Conservation (phyloP, 208 protist genomes). For the Strigomonas culicis region DNA sequence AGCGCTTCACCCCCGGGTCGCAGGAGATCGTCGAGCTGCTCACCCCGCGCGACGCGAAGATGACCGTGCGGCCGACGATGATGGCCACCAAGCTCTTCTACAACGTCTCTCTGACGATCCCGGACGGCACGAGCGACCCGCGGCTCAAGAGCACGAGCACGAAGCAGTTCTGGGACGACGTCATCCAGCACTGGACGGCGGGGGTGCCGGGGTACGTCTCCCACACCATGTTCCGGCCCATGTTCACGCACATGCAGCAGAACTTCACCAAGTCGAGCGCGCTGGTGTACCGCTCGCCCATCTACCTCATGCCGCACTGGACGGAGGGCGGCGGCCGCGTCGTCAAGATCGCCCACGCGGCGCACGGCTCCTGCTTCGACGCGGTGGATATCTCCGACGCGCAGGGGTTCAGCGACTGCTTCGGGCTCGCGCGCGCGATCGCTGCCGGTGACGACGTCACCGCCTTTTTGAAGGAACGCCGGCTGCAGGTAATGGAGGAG, state of each 20-base stretch:
- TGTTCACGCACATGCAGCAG: conserved; percentile 91
- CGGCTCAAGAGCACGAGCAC: conserved; percentile 80
- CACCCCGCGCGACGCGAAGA: conserved; percentile 85
- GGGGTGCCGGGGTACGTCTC: conserved; percentile 87
- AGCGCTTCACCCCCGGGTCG: conserved; percentile 88
- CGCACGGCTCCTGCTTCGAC: conserved; percentile 84
- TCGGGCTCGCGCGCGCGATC: conserved; percentile 74
- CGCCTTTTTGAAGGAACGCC: conserved; percentile 72
- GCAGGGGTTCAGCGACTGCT: conserved; percentile 91
- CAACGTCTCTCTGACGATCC: conserved; percentile 88
- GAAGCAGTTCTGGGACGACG: conserved; percentile 91
- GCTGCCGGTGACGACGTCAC: conserved; percentile 66
- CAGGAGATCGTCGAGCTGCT: conserved; percentile 90
- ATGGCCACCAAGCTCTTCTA: conserved; percentile 92
- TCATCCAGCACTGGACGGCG: conserved; percentile 85
- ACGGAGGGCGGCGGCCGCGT: conserved; percentile 79
- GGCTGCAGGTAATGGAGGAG: conserved; percentile 89
- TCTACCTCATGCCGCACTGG: conserved; percentile 90
- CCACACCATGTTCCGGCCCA: conserved; percentile 89
- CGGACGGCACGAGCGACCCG: conserved; percentile 72
- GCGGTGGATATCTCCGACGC: conserved; percentile 86
- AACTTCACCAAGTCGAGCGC: conserved; percentile 77
- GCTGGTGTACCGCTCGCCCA: conserved; percentile 78
- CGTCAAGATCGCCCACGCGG: conserved; percentile 85
- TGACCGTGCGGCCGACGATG: conserved; percentile 90